Conservation (phyloP, 2,329 filamentous ascomycete species). For the Metarhizium album region DNA sequence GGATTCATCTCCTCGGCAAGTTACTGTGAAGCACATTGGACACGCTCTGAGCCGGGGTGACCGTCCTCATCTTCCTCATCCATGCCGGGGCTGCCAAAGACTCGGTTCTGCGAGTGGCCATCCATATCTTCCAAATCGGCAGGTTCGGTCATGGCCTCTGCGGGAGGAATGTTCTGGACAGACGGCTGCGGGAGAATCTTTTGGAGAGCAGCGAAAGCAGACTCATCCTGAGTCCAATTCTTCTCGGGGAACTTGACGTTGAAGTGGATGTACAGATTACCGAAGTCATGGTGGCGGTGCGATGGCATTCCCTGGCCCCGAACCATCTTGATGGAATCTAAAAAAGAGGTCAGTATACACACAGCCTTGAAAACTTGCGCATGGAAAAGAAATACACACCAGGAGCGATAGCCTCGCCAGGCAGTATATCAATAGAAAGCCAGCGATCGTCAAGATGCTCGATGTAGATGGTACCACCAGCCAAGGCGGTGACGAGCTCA, state of each 20-base stretch:
- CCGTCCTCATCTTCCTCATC: slow-evolving; percentile 73
- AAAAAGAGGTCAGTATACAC: slow-evolving; percentile 1
- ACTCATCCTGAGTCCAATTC: slow-evolving; percentile 53
- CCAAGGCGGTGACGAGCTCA: slow-evolving; percentile 87
- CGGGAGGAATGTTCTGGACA: slow-evolving; percentile 55
- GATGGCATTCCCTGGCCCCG: slow-evolving; percentile 97
- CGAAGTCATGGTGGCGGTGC: slow-evolving; percentile 84
- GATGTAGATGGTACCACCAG: slow-evolving; percentile 80
- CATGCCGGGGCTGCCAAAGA: slow-evolving; percentile 49
- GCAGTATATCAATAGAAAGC: slow-evolving; percentile 85
- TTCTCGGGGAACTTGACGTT: slow-evolving; percentile 92
- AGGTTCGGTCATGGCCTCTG: slow-evolving; percentile 84
- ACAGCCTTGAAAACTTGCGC: background rate
- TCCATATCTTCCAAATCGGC: slow-evolving; percentile 82
- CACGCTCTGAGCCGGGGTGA: slow-evolving; percentile 65
- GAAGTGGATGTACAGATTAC: slow-evolving; percentile 96
- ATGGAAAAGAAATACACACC: slow-evolving; percentile 44
- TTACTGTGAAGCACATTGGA: slow-evolving; percentile 85
- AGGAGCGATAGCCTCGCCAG: slow-evolving; percentile 88
- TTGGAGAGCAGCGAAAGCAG: slow-evolving; percentile 70
- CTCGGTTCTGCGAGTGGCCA: slow-evolving; percentile 50
- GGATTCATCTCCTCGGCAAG: slow-evolving; percentile 7
- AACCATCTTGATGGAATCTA: slow-evolving; percentile 86
- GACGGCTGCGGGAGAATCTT: slow-evolving; percentile 66
- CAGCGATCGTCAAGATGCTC: slow-evolving; percentile 97